A percentile compares a stretch with the other conserved stretches of the same genome.
Conservation (phyloP, 345 rosid genomes). For the Salix brachista region DNA sequence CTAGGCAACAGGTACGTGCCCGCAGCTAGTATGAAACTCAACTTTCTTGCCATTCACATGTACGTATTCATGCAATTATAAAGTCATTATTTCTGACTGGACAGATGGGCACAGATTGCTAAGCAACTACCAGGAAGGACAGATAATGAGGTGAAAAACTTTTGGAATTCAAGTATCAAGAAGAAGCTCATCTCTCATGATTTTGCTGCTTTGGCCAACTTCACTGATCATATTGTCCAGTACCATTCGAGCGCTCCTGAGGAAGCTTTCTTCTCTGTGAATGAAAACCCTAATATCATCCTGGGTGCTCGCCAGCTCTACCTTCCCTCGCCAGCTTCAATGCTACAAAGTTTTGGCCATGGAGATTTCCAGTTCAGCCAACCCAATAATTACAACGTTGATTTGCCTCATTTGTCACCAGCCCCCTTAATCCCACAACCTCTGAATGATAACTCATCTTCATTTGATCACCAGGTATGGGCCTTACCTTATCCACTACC, state of each 20-base stretch:
- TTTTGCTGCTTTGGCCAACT: constrained; percentile 34
- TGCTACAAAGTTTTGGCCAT: constrained; percentile 48
- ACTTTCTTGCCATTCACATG: not conserved
- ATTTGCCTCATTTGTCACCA: constrained; percentile 17
- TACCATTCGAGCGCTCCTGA: constrained; percentile 21
- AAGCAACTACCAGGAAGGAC: constrained; percentile 34
- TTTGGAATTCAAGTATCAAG: constrained; percentile 36
- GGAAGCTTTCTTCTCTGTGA: constrained; percentile 42
- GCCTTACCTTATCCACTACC: constrained; percentile 22
- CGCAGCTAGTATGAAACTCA: not conserved
- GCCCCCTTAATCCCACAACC: constrained; percentile 8
- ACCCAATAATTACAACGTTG: constrained; percentile 13
- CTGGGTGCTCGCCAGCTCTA: constrained; percentile 32
- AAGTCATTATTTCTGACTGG: not conserved
- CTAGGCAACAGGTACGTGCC: constrained; percentile 73
- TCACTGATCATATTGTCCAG: constrained; percentile 22
- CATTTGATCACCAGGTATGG: constrained; percentile 27
- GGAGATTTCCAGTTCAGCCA: constrained; percentile 36
- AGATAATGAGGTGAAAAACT: constrained; percentile 35
- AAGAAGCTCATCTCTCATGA: constrained; percentile 27
- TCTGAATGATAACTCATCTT: constrained; percentile 8
- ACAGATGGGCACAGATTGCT: constrained; percentile 36
- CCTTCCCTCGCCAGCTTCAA: constrained; percentile 30
- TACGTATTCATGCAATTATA: not conserved
- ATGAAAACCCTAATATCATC: constrained; percentile 52